phyloP scores from a whole-genome alignment of 805 yeast species.

The Danielozyma ontarioensis region DNA sequence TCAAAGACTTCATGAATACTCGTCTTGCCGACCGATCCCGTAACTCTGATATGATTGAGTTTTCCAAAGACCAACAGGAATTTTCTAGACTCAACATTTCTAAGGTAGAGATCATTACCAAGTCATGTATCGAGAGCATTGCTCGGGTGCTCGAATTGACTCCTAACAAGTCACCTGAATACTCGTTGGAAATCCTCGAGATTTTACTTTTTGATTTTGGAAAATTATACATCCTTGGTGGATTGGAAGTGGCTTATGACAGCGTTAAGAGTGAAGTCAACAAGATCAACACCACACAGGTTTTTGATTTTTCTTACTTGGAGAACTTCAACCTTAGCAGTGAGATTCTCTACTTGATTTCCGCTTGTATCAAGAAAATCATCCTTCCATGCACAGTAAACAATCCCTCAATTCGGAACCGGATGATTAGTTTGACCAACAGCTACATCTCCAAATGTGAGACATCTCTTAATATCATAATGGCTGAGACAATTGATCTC shows the following conservation, averaged over 20 bases:
- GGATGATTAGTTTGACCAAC: slow-evolving; percentile 60
- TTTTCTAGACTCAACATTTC: slow-evolving; percentile 31
- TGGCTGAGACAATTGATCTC: slow-evolving; percentile 53
- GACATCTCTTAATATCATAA: slow-evolving; percentile 55
- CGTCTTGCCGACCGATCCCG: slow-evolving; percentile 34
- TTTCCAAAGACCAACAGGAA: slow-evolving; percentile 13
- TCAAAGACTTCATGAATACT: slow-evolving; percentile 53
- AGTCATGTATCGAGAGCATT: slow-evolving; percentile 67
- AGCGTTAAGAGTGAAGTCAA: slow-evolving; percentile 33
- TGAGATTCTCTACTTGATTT: slow-evolving; percentile 58
- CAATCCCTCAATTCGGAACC: slow-evolving; percentile 50
- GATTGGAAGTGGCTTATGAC: slow-evolving; percentile 64
- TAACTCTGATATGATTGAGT: slow-evolving; percentile 14
- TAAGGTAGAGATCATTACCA: slow-evolving; percentile 58
- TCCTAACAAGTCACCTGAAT: slow-evolving; percentile 56
- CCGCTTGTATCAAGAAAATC: slow-evolving; percentile 69
- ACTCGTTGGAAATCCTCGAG: slow-evolving; percentile 63
- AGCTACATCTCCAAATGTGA: slow-evolving; percentile 58
- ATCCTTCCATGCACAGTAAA: slow-evolving; percentile 69
- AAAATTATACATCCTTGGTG: slow-evolving; percentile 66
- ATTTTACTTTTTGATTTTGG: slow-evolving; percentile 67
- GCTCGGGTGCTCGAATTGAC: slow-evolving; percentile 72
- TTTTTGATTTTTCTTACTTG: slow-evolving; percentile 44
- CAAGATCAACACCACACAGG: slow-evolving; percentile 16
- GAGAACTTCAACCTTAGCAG: slow-evolving; percentile 47